These are phyloP conservation scores for Lactifluus echinatus DNA, from an alignment of 768 basidiomycete species.

Conservation along the genomic window DNA sequence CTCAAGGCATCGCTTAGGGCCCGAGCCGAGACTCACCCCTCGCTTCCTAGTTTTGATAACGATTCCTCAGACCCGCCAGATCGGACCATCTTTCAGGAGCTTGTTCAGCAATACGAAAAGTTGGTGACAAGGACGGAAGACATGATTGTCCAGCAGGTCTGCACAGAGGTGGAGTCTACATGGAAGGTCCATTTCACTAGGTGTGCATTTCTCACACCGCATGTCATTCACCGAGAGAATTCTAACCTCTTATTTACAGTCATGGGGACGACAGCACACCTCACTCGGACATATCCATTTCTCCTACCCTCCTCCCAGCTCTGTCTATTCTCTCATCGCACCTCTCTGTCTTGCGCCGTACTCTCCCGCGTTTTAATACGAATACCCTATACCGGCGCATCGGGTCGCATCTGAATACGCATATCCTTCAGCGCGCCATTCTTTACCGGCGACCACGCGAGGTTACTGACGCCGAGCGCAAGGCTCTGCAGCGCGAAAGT, in stretches of 20 bases:
- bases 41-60: conserved; percentile 40
- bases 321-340: conserved; percentile 78
- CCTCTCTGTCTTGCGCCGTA: conserved; percentile 54
- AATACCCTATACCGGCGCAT: conserved; percentile 68
- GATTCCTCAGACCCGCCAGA: conserved; percentile 33
- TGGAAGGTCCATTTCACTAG: conserved; percentile 65
- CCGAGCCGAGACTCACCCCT: conserved; percentile 39
- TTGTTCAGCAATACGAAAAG: conserved; percentile 54
- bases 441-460: conserved; percentile 61
- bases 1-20: conserved; percentile 47
- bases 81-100: conserved; percentile 72
- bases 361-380: conserved; percentile 49
- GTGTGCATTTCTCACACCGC: conserved; percentile 8
- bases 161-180: conserved; percentile 68
- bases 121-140: conserved; percentile 70
- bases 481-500: conserved; percentile 58
- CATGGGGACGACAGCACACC: conserved; percentile 26
- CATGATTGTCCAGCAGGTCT: conserved; percentile 78
- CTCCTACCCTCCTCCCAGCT: conserved; percentile 65
- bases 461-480: conserved; percentile 52
- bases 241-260: conserved; percentile 24
- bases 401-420: conserved; percentile 58
- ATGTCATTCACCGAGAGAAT: background rate
- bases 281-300: conserved; percentile 40
- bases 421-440: conserved; percentile 79